These are phyloP conservation scores for Fusarium sp. DNA, from an alignment of 2,329 filamentous ascomycete genomes.

Conservation along the genomic window DNA sequence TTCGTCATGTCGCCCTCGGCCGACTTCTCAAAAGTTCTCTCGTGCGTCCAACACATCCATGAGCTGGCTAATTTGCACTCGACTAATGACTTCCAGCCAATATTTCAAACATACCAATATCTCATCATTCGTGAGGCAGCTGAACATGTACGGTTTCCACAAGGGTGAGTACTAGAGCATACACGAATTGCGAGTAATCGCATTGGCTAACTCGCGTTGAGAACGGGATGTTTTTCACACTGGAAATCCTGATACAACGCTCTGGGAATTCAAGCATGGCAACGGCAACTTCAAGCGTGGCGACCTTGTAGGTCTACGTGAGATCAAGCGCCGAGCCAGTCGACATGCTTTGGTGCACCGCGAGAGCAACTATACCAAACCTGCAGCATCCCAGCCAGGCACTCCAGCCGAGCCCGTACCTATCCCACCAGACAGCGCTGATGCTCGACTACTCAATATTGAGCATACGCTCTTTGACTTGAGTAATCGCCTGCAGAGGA, in stretches of 20 bases:
- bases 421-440: constrained; percentile 75
- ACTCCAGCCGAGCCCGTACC: constrained; percentile 84
- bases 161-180: constrained; percentile 72
- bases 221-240: constrained; percentile 99
- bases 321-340: constrained; percentile 95
- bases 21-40: constrained; percentile 97
- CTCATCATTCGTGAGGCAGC: constrained; percentile 94
- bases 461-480: constrained; percentile 88
- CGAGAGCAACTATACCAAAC: constrained; percentile 84
- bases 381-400: constrained; percentile 78
- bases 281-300: constrained; percentile 97
- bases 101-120: constrained; percentile 99
- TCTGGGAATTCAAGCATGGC: constrained; percentile 99
- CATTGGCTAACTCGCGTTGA: constrained; percentile 49
- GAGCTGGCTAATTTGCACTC: neutral
- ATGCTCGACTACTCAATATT: constrained; percentile 76
- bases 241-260: constrained; percentile 87
- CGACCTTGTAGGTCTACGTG: constrained; percentile 87
- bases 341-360: constrained; percentile 92
- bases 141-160: constrained; percentile 99
- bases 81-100: constrained; percentile 67
- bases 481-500: constrained; percentile 76
- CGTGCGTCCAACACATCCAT: constrained; percentile 69
- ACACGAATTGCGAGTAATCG: neutral
- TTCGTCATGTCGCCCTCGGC: constrained; percentile 98